Percentiles rank a stretch among this genome's conserved stretches.
These are phyloP conservation scores for Mycosarcoma mackinlayi DNA, from an alignment of 1,284 basidiomycete genomes.

Conservation along the genomic window DNA sequence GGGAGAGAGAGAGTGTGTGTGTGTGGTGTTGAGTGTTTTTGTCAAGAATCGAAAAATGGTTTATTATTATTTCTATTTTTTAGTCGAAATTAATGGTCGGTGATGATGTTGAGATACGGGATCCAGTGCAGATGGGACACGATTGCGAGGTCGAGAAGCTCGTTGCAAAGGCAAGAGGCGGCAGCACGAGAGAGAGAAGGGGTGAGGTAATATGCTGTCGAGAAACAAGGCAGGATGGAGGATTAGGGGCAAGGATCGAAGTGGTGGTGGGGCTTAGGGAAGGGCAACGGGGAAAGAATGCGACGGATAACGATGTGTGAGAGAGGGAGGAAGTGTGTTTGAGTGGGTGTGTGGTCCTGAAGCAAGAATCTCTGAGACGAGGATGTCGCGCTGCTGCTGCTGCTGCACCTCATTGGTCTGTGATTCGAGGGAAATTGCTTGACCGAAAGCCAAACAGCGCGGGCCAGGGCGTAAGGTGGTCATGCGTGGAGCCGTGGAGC, in stretches of 20 bases:
- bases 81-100: no score
- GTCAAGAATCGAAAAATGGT: not conserved
- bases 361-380: no score
- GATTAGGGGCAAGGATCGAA: no score
- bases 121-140: not conserved
- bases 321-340: conserved; percentile 19
- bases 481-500: no score
- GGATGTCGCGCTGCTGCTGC: no score
- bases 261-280: no score
- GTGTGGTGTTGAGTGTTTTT: conserved; percentile 1
- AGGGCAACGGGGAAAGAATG: conserved; percentile 30
- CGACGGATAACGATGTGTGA: conserved; percentile 49
- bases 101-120: not conserved
- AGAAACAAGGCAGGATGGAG: not conserved
- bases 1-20: not conserved
- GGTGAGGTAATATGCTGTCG: not conserved
- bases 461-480: no score
- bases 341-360: no score
- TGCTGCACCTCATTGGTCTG: no score
- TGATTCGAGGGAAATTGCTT: no score
- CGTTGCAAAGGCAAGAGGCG: conserved; percentile 1
- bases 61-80: no score
- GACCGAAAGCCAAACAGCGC: no score
- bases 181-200: not conserved
- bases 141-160: not conserved